phyloP scores from a whole-genome alignment of 495 filamentous ascomycete species.

The Penicillium parvum region DNA sequence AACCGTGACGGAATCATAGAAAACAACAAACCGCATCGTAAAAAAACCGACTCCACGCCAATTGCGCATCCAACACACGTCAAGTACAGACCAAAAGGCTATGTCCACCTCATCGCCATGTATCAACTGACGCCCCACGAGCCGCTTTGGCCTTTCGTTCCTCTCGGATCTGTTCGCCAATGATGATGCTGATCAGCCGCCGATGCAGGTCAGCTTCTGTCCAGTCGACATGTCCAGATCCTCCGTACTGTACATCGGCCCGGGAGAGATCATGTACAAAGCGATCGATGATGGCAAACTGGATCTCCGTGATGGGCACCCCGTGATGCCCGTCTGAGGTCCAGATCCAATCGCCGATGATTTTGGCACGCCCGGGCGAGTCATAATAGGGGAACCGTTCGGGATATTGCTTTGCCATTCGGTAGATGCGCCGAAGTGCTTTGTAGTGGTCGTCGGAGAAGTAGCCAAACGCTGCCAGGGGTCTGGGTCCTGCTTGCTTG shows the following conservation, averaged over 20 bases:
- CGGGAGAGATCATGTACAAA: conserved; percentile 41
- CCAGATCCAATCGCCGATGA: conserved; percentile 47
- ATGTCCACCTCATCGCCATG: conserved; percentile 26
- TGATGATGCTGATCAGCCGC: conserved; percentile 45
- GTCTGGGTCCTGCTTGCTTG: conserved; percentile 15
- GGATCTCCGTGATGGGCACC: conserved; percentile 42
- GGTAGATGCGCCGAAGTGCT: conserved; percentile 39
- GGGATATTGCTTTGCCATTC: conserved; percentile 35
- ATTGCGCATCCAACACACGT: too few relatives aligned
- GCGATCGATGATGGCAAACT: conserved; percentile 44
- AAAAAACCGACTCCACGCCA: conserved; percentile 13
- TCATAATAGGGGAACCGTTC: conserved; percentile 39
- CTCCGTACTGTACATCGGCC: conserved; percentile 36
- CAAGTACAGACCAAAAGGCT: conserved; percentile 6
- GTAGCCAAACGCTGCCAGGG: conserved; percentile 36
- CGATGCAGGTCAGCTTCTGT: conserved; percentile 44
- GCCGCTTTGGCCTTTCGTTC: conserved; percentile 28
- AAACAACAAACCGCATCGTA: conserved; percentile 12
- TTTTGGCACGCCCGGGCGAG: conserved; percentile 33
- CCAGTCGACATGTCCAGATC: conserved; percentile 41
- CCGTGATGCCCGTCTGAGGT: conserved; percentile 41
- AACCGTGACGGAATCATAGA: conserved; percentile 26
- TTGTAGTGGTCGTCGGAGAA: conserved; percentile 45
- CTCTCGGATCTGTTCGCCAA: conserved; percentile 44
- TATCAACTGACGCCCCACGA: conserved; percentile 27